Evolutionary conservation across 2,329 filamentous ascomycete species (phyloP).

Genomic region (Fonsecaea erecta): DNA sequence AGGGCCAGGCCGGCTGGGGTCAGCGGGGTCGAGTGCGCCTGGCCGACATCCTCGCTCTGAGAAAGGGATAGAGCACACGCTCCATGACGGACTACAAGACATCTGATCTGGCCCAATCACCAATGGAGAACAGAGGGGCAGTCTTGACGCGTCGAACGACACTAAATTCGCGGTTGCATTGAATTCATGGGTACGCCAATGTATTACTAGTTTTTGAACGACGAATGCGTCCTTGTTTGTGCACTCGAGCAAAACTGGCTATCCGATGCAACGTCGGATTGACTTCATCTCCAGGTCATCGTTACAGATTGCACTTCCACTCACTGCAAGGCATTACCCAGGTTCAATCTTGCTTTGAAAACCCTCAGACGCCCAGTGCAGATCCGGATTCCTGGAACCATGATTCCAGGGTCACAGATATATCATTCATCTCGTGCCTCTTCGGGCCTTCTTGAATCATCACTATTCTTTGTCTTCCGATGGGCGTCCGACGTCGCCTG

Average conservation of each 20-base stretch:
- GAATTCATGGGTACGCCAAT: neutral
- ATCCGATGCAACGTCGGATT: neutral
- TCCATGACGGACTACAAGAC: neutral
- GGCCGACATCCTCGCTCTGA: slow-evolving; percentile 66
- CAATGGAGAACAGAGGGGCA: neutral
- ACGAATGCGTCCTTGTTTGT: neutral
- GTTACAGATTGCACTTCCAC: neutral
- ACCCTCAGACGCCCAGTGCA: neutral
- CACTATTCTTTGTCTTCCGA: slow-evolving; percentile 15
- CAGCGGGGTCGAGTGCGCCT: slow-evolving; percentile 74
- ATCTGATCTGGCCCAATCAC: neutral
- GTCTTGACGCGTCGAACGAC: neutral
- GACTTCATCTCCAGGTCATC: neutral
- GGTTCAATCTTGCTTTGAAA: neutral
- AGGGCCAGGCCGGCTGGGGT: slow-evolving; percentile 79
- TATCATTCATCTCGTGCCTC: neutral
- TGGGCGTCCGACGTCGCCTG: slow-evolving; percentile 33
- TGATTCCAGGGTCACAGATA: neutral
- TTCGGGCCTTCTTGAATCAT: neutral
- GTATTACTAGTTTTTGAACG: neutral
- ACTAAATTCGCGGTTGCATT: neutral
- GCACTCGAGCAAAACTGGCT: neutral
- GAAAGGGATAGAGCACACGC: slow-evolving; percentile 43
- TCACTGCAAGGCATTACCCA: neutral
- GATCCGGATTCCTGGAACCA: neutral